Percentiles rank a stretch among this genome's conserved stretches.
Evolutionary conservation across 2,329 filamentous ascomycete genomes (phyloP).

Genomic region (Nemania abortiva): DNA sequence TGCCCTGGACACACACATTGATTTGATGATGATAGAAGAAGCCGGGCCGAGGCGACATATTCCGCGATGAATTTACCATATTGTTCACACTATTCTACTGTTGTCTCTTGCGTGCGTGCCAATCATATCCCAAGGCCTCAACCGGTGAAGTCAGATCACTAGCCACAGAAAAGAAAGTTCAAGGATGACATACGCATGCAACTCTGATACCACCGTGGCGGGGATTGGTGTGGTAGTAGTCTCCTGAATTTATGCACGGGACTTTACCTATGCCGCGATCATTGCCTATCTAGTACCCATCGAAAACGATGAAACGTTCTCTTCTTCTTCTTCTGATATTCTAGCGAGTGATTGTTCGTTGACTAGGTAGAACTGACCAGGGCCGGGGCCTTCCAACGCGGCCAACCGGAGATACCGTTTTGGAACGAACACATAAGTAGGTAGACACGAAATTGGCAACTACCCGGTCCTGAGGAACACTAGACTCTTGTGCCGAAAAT

Average conservation of each 20-base stretch:
- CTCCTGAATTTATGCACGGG: constrained; percentile 1
- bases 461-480: not conserved
- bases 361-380: no score
- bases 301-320: not conserved
- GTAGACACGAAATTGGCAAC: not conserved
- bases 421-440: not conserved
- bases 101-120: not conserved
- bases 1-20: no score
- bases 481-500: not conserved
- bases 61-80: constrained; percentile 18
- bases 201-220: not conserved
- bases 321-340: no score
- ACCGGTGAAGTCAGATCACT: not conserved
- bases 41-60: not conserved
- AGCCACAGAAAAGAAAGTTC: not conserved
- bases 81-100: not conserved
- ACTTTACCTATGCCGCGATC: not conserved
- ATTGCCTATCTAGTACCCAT: not conserved
- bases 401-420: not conserved
- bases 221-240: not conserved
- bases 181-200: not conserved
- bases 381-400: not conserved
- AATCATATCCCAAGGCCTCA: not conserved
- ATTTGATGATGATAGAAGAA: not conserved
- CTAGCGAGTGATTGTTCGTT: not conserved